Base-by-base conservation (phyloP, 1,284 basidiomycete genomes). In the Meira nashicola region DNA sequence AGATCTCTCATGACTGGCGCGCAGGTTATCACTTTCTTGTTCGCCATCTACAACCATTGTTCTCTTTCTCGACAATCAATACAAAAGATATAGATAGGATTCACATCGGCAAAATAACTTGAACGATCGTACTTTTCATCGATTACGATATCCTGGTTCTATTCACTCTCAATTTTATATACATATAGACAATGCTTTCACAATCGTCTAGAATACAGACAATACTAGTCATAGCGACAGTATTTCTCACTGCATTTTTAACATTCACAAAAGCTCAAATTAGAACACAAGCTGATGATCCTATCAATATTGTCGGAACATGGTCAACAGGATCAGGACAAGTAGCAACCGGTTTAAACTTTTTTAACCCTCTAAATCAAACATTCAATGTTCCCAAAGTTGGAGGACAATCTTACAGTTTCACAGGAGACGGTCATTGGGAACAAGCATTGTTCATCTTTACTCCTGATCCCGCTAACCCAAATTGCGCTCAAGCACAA, bases 361-460 rank as follows among this genome's bases (percentile, higher is more conserved):
- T 77, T 54, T 77, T 66, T 58, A 72, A 77, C 54, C 74, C 76
- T 1, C 59, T 66, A 21, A 75, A 71, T 39, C 64, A 68, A 25
- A 69, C 69, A 12, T 78, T 78, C 62, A 73, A 23, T 12, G 54
- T 71, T 10, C 77, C 77, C 4, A 43, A 44, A 1, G 68, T 67
- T 2, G 59, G 74, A 2, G 77, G 77, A 3, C 60, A 66, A 41
- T 66, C 74, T 9, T 77, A 78, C 65, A 76, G 73, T 58, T 78
- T 78, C 58, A 68, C 71, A 2, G 61, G 55, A n/a, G 74, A 75
- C 55, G 76, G 76, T 2, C 71, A 60, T 54, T 78, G 74, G 73
- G 77, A 78, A 64, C 64, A 76, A 60, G 67, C 73, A 17, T 69
- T 70, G 21, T 74, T 73, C 55, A 59, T 71, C 53, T 74, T 73